Conservation (phyloP, 345 rosid genomes). For the Dimocarpus longan region DNA sequence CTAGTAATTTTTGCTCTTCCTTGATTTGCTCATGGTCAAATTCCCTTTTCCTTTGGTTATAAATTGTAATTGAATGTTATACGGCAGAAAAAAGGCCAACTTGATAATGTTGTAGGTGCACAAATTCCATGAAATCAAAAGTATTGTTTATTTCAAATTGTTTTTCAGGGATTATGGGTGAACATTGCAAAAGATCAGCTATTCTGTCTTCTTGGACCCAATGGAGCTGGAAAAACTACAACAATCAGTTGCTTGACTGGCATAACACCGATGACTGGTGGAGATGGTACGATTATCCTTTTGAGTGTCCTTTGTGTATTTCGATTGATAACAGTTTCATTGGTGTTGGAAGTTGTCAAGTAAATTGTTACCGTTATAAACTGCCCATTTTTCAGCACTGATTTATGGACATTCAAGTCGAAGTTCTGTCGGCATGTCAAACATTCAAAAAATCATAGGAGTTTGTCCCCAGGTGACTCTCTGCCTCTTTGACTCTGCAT, state of each 20-base stretch:
- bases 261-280: slow-evolving; percentile 72
- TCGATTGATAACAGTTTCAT: not conserved
- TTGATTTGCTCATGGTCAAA: not conserved
- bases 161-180: slow-evolving; percentile 75
- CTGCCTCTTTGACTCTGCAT: slow-evolving; percentile 12
- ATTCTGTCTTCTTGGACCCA: slow-evolving; percentile 96
- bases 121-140: slow-evolving; percentile 1
- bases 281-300: slow-evolving; percentile 65
- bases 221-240: slow-evolving; percentile 97
- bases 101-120: not conserved
- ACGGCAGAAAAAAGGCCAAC: slow-evolving; percentile 14
- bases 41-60: not conserved
- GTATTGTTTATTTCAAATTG: slow-evolving; percentile 16
- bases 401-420: slow-evolving; percentile 75
- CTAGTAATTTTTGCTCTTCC: not conserved
- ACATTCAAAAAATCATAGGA: slow-evolving; percentile 71
- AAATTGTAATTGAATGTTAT: not conserved
- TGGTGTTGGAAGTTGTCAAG: not conserved
- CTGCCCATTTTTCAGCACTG: slow-evolving; percentile 52
- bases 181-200: slow-evolving; percentile 81
- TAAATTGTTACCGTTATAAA: slow-evolving; percentile 5
- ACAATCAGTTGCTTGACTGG: slow-evolving; percentile 84
- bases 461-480: slow-evolving; percentile 92
- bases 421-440: slow-evolving; percentile 86
- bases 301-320: slow-evolving; percentile 1